A percentile compares a stretch with the other conserved stretches of the same genome.
Conservation (phyloP, 176 grass and related monocot species). For the Eleusine indica region DNA sequence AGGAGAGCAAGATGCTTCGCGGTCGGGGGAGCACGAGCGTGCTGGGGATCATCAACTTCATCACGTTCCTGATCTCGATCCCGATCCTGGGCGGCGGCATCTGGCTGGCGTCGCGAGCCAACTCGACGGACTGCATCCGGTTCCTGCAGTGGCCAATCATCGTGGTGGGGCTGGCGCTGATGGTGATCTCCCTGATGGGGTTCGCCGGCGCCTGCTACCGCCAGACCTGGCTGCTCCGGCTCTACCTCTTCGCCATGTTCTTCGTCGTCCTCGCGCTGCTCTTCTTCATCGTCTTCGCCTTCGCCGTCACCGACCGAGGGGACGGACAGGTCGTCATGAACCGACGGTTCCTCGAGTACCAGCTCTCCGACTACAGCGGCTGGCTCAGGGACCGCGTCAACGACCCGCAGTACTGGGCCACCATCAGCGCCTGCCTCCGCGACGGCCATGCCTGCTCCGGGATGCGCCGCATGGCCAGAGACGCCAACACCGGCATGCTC, state of each 20-base stretch:
- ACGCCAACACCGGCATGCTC: slow-evolving; percentile 68
- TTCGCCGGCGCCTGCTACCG: slow-evolving; percentile 95
- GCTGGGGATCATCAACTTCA: slow-evolving; percentile 81
- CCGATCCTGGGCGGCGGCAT: slow-evolving; percentile 90
- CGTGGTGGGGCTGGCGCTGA: slow-evolving; percentile 66
- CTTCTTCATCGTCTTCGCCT: slow-evolving; percentile 98
- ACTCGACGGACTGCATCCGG: slow-evolving; percentile 87
- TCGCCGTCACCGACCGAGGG: slow-evolving; percentile 91
- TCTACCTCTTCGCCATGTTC: slow-evolving; percentile 99
- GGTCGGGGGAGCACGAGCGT: slow-evolving; percentile 59
- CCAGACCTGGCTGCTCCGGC: slow-evolving; percentile 78
- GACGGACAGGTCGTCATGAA: slow-evolving; percentile 80
- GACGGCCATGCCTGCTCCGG: slow-evolving; percentile 57
- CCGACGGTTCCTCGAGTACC: slow-evolving; percentile 79
- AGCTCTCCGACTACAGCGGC: slow-evolving; percentile 80
- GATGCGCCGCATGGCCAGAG: slow-evolving; percentile 44
- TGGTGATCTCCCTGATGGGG: slow-evolving; percentile 82
- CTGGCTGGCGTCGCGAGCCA: slow-evolving; percentile 73
- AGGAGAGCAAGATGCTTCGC: slow-evolving; percentile 52
- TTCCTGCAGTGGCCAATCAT: slow-evolving; percentile 99
- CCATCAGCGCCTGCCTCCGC: slow-evolving; percentile 72
- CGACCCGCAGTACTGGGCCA: slow-evolving; percentile 73
- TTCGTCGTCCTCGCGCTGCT: slow-evolving; percentile 83
- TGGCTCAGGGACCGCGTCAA: slow-evolving; percentile 76
- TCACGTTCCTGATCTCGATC: slow-evolving; percentile 86